A percentile compares a stretch with the other conserved stretches of the same genome.
These are phyloP conservation scores for Apiotrichum brassicae DNA, from an alignment of 1,284 basidiomycete genomes.

Conservation along the genomic window DNA sequence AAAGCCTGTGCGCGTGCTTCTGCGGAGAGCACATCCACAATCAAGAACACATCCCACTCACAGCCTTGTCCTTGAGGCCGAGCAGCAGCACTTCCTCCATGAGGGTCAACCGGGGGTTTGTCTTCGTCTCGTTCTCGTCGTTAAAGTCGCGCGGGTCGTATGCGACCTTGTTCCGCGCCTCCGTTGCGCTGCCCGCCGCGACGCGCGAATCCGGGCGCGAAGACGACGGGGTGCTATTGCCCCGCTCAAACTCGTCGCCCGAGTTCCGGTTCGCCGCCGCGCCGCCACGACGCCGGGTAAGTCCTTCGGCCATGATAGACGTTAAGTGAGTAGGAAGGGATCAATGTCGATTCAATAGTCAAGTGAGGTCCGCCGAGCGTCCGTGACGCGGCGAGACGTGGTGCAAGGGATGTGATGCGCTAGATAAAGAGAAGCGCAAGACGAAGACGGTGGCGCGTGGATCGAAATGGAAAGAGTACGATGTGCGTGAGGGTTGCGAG, in stretches of 20 bases:
- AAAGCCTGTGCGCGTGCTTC: no score
- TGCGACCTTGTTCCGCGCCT: conserved; percentile 77
- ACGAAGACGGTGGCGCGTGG: no score
- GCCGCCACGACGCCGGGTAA: conserved; percentile 45
- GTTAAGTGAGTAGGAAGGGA: no score
- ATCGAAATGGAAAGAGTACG: no score
- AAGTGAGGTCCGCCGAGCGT: no score
- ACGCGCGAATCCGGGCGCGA: conserved; percentile 8
- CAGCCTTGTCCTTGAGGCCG: conserved; percentile 89
- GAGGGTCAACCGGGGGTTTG: conserved; percentile 79
- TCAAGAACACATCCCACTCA: no score
- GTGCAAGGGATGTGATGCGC: no score
- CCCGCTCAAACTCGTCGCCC: conserved; percentile 5
- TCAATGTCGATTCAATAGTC: no score
- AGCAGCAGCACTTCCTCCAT: conserved; percentile 95
- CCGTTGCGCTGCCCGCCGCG: conserved; percentile 53
- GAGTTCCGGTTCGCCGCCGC: conserved; percentile 23
- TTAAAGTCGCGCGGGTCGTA: conserved; percentile 89
- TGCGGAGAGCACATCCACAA: no score
- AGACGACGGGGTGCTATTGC: conserved; percentile 6
- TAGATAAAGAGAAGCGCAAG: no score
- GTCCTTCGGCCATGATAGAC: conserved; percentile 38
- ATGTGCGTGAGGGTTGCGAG: no score
- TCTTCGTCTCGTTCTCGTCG: conserved; percentile 64
- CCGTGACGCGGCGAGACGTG: no score